These are phyloP conservation scores for Penicillium sp. DNA, from an alignment of 2,329 filamentous ascomycete species.

Conservation along the genomic window DNA sequence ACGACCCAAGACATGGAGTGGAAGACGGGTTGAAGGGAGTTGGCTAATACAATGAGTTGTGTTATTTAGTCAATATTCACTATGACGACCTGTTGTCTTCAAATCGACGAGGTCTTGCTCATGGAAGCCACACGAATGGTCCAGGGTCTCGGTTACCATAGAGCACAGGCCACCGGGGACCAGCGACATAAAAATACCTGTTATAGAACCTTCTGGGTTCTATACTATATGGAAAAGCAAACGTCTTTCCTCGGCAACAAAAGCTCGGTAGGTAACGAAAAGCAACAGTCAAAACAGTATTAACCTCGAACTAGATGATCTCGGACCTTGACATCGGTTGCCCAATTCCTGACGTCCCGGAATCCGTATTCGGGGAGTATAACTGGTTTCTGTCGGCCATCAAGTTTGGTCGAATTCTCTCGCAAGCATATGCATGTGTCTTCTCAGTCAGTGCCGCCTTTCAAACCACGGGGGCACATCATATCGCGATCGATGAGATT, in stretches of 20 bases:
- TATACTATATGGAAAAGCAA: constrained; percentile 43
- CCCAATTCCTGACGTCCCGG: constrained; percentile 32
- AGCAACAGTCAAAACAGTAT: not conserved
- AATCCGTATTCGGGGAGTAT: constrained; percentile 32
- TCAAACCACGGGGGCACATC: constrained; percentile 9
- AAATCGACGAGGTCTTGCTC: constrained; percentile 34
- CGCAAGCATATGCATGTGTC: constrained; percentile 33
- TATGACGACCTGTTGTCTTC: constrained; percentile 34
- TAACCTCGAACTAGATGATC: not conserved
- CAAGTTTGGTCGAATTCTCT: constrained; percentile 33
- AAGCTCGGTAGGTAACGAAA: constrained; percentile 31
- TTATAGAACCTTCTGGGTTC: constrained; percentile 39
- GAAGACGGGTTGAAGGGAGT: not conserved
- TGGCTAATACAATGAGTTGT: not conserved
- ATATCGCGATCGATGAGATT: not conserved
- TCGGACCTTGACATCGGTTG: not conserved
- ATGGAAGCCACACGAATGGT: constrained; percentile 39
- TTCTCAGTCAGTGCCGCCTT: constrained; percentile 37
- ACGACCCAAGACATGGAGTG: too few species aligned
- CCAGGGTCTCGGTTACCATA: constrained; percentile 25
- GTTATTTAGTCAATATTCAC: constrained; percentile 36
- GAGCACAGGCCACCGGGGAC: not conserved
- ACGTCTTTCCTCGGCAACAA: constrained; percentile 29
- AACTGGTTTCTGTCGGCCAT: constrained; percentile 38
- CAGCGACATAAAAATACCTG: constrained; percentile 11